Base-by-base conservation (phyloP, 2,329 filamentous ascomycete species). In the Xylariaceae sp. region DNA sequence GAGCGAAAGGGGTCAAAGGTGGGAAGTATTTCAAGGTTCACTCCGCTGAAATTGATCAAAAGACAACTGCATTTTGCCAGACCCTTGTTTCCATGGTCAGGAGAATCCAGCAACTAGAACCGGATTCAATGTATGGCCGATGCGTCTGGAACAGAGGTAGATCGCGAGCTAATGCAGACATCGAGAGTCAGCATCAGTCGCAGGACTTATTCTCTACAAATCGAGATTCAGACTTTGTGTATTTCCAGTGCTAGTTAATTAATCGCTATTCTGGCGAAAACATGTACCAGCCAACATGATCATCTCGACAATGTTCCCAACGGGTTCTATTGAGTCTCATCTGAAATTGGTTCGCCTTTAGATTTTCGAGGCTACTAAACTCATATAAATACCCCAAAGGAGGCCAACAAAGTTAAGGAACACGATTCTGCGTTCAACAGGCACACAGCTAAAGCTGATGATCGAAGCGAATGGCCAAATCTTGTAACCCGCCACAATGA, bases 341-440 rank as follows among this genome's bases (percentile, higher is more conserved):
- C 7, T 27, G 22, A 27, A 4, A 27, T 27, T 27, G 22, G 22
- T 27, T 27, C 22, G 22, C 22, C 22, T 40, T 52, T 52, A 74
- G 30, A 75, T 71, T 32, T 66, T 61, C 5, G 69, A 68, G 17
- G 73, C 74, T 9, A 76, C 69, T 31, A 77, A 57, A 50, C 73
- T 75, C 72, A 77, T 74, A 59, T 77, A 78, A 31, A 76, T 71
- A 9, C 75, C 75, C 75, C 75, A 78, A 5, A 76, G 53, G 18
- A 78, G 59, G 1, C 74, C 75, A 15, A 77, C 61, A 46, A 75
- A 72, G 53, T 71, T 76, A 43, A 77, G 64, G 58, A 77, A 78
- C 33, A 77, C 70, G 48, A 78, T 72, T 33, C 75, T 67, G 40
- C 68, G 67, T 45, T 77, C 72, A n/a, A 76, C 74, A 0, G 75